These are phyloP conservation scores for Conoideocrella luteorostrata DNA, from an alignment of 2,329 filamentous ascomycete species.

Conservation along the genomic window DNA sequence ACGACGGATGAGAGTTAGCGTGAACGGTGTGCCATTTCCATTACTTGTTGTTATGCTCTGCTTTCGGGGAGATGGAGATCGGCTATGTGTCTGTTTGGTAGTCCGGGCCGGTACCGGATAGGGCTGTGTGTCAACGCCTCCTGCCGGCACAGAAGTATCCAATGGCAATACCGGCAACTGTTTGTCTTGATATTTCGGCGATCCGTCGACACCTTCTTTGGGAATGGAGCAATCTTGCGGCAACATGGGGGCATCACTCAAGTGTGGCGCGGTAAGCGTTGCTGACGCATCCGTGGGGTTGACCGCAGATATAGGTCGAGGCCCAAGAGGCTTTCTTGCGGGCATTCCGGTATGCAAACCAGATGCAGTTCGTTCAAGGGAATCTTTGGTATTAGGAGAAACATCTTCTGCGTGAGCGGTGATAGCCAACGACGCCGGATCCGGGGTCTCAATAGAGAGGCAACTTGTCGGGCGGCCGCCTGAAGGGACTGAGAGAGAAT, in stretches of 20 bases:
- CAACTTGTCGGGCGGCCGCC: neutral
- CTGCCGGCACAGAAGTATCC: neutral
- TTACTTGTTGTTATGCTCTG: constrained; percentile 20
- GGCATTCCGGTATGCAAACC: constrained; percentile 14
- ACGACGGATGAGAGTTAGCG: constrained; percentile 63
- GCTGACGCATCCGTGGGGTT: neutral
- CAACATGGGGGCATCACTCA: neutral
- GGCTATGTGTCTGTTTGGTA: constrained; percentile 8
- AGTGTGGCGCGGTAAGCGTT: neutral
- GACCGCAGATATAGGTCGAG: constrained; percentile 13
- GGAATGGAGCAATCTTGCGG: neutral
- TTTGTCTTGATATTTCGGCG: neutral
- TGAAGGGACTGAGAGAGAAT: neutral
- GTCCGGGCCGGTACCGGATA: neutral
- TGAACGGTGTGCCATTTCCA: constrained; percentile 37
- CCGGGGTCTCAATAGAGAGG: neutral
- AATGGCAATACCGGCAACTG: neutral
- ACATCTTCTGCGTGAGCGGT: neutral
- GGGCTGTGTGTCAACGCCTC: neutral
- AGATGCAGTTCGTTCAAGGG: constrained; percentile 8
- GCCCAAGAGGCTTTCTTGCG: constrained; percentile 22
- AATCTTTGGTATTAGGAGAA: neutral
- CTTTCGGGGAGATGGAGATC: constrained; percentile 34
- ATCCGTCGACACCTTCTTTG: neutral
- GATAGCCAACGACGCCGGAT: neutral